Percentiles rank a stretch among this genome's conserved stretches.
These are phyloP conservation scores for Dioszegia hungarica DNA, from an alignment of 768 basidiomycete genomes.

Conservation along the genomic window DNA sequence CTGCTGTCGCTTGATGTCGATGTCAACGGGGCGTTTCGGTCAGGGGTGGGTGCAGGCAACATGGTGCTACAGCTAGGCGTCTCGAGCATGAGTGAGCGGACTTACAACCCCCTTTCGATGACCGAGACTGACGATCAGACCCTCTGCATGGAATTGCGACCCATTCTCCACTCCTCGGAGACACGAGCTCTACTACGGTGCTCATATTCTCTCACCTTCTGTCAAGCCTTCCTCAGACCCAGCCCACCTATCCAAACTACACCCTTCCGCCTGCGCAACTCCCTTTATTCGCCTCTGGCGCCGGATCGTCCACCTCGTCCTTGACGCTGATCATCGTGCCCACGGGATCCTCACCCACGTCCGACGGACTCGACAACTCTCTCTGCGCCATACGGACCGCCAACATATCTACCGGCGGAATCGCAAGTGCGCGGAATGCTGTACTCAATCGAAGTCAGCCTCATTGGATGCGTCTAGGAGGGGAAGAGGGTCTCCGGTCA, in stretches of 20 bases:
- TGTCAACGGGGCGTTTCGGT: constrained; percentile 12
- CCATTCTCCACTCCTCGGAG: constrained; percentile 32
- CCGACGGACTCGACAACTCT: constrained; percentile 30
- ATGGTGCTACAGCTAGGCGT: constrained; percentile 39
- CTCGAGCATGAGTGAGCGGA: constrained; percentile 25
- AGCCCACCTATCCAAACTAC: constrained; percentile 48
- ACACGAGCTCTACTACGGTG: constrained; percentile 39
- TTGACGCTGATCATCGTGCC: constrained; percentile 41
- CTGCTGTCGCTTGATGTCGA: constrained; percentile 18
- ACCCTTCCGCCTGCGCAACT: constrained; percentile 40
- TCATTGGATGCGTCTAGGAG: constrained; percentile 22
- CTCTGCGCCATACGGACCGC: constrained; percentile 23
- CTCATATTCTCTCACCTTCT: constrained; percentile 45
- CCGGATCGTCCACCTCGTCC: constrained; percentile 15
- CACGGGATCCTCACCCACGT: constrained; percentile 28
- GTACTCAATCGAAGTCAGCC: constrained; percentile 14
- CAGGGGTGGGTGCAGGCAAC: constrained; percentile 13
- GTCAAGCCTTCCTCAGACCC: constrained; percentile 7
- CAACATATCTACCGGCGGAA: constrained; percentile 19
- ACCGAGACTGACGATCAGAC: constrained; percentile 11
- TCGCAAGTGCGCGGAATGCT: constrained; percentile 10
- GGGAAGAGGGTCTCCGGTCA: constrained; percentile 35
- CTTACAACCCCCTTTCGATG: neutral
- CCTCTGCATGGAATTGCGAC: constrained; percentile 29
- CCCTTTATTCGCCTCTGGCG: neutral